Conservation (phyloP, 1,284 basidiomycete species). For the Pulveroboletus sp. region DNA sequence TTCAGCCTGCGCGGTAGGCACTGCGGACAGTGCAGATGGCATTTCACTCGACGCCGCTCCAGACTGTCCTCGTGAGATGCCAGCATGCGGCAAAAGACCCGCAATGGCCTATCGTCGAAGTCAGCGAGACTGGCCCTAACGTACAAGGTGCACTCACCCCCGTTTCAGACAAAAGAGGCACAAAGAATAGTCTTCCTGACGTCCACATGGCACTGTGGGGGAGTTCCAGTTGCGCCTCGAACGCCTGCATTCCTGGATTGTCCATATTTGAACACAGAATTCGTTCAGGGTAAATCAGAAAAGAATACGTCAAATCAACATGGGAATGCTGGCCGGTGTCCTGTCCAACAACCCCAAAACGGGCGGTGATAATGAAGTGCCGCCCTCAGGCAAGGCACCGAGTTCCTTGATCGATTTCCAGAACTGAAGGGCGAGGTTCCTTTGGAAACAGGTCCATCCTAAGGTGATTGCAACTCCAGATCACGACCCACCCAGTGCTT, state of each 20-base stretch:
- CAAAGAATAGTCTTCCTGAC: constrained; percentile 3
- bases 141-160: not conserved
- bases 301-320: constrained; percentile 33
- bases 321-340: constrained; percentile 27
- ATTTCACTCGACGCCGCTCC: constrained; percentile 14
- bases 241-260: constrained; percentile 18
- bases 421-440: constrained; percentile 20
- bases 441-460: constrained; percentile 28
- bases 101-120: constrained; percentile 29
- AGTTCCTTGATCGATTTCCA: constrained; percentile 35
- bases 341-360: constrained; percentile 10
- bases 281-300: constrained; percentile 28
- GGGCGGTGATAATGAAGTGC: constrained; percentile 16
- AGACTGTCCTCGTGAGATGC: constrained; percentile 13
- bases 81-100: constrained; percentile 3
- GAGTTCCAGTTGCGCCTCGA: not conserved
- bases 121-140: not conserved
- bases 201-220: constrained; percentile 28
- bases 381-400: constrained; percentile 27
- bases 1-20: not conserved
- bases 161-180: constrained; percentile 23
- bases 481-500: constrained; percentile 26
- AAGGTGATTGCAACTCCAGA: constrained; percentile 29
- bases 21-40: not conserved
- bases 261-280: constrained; percentile 22